These are phyloP conservation scores for Aurantiochytrium sp. DNA, from an alignment of 108 stramenopile species.

Conservation along the genomic window DNA sequence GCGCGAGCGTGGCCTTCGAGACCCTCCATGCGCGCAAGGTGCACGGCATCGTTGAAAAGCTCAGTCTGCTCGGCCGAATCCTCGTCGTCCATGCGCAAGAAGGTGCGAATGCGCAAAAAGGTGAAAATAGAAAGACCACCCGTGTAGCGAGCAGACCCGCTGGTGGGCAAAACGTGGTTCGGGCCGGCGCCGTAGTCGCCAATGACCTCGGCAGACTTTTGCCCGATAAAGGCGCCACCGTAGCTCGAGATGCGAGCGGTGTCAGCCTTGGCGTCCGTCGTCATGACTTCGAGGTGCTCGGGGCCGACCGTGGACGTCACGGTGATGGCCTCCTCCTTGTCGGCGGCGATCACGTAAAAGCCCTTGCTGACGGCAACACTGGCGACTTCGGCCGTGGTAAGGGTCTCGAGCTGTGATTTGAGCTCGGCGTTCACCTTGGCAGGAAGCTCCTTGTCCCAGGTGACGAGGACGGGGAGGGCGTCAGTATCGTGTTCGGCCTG, in stretches of 20 bases:
- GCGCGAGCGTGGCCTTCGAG: slow-evolving; percentile 94
- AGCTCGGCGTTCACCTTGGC: slow-evolving; percentile 64
- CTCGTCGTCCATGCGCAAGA: slow-evolving; percentile 65
- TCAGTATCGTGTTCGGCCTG: slow-evolving; percentile 99
- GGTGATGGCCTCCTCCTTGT: slow-evolving; percentile 70
- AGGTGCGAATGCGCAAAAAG: slow-evolving; percentile 90
- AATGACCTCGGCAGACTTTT: slow-evolving; percentile 86
- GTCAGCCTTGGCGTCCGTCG: slow-evolving; percentile 62
- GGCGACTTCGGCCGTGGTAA: slow-evolving; percentile 52
- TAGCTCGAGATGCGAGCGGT: slow-evolving; percentile 70
- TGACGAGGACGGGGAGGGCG: slow-evolving; percentile 83
- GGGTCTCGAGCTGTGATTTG: slow-evolving; percentile 51
- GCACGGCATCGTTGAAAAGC: slow-evolving; percentile 79
- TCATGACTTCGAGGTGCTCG: slow-evolving; percentile 96
- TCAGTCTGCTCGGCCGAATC: slow-evolving; percentile 39
- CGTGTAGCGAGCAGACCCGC: slow-evolving; percentile 91
- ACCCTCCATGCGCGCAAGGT: slow-evolving; percentile 92
- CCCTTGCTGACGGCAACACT: neutral
- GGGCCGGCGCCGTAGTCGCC: slow-evolving; percentile 99
- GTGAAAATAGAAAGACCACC: slow-evolving; percentile 91
- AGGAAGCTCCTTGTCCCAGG: slow-evolving; percentile 52
- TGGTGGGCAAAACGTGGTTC: slow-evolving; percentile 96
- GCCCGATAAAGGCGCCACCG: slow-evolving; percentile 90
- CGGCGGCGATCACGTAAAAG: slow-evolving; percentile 41
- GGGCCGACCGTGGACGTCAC: slow-evolving; percentile 83